These are phyloP conservation scores for Mycena epipterygia DNA, from an alignment of 768 basidiomycete species.

Conservation along the genomic window DNA sequence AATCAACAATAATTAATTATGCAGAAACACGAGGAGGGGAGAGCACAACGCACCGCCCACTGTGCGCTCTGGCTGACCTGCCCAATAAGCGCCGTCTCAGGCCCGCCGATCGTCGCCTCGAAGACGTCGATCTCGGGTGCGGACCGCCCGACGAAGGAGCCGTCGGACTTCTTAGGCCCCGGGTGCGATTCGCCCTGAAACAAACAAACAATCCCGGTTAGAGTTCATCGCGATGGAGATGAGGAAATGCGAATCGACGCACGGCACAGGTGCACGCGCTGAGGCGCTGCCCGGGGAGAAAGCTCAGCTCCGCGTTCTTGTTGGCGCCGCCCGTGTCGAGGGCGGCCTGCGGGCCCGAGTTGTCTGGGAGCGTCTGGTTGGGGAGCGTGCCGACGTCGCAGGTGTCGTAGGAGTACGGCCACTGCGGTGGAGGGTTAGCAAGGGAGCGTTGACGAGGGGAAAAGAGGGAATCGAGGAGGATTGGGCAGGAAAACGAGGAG, in stretches of 20 bases:
- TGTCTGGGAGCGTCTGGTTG: conserved; percentile 76
- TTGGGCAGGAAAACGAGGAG: conserved; percentile 16
- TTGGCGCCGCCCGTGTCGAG: conserved; percentile 69
- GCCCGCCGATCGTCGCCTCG: conserved; percentile 74
- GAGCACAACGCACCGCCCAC: conserved; percentile 71
- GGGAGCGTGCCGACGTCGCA: conserved; percentile 89
- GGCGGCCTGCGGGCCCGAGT: conserved; percentile 76
- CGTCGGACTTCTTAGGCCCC: conserved; percentile 81
- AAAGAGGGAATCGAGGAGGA: conserved; percentile 12
- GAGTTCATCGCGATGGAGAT: conserved; percentile 2
- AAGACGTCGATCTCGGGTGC: conserved; percentile 95
- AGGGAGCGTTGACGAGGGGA: neutral
- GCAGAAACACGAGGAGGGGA: conserved; percentile 11
- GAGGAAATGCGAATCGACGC: conserved; percentile 38
- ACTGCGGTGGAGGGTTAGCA: conserved; percentile 49
- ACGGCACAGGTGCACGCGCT: conserved; percentile 85
- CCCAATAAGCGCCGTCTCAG: conserved; percentile 56
- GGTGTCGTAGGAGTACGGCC: conserved; percentile 86
- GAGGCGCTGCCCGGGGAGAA: conserved; percentile 84
- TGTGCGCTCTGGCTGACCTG: conserved; percentile 90
- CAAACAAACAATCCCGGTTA: conserved; percentile 4
- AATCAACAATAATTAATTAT: neutral
- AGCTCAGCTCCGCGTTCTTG: conserved; percentile 68
- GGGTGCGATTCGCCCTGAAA: conserved; percentile 78
- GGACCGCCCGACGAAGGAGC: conserved; percentile 82